Base-by-base conservation (phyloP, 768 basidiomycete genomes). In the Lactarius sanguifluus region DNA sequence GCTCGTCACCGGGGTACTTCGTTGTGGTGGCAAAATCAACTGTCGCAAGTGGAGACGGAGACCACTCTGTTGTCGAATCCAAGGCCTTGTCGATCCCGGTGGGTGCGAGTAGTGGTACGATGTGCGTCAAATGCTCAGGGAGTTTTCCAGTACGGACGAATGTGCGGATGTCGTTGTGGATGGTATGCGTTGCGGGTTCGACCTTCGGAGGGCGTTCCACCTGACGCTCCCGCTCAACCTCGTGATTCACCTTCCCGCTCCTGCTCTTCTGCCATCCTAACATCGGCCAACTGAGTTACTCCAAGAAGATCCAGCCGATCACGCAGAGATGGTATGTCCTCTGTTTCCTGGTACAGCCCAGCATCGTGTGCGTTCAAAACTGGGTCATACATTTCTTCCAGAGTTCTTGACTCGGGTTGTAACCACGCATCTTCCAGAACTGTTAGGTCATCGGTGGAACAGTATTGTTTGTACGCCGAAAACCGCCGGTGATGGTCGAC, bases 201-300 rank as follows among this genome's bases (percentile, higher is more conserved):
- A 64, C 57, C 16, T 43, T 64, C 13, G 38, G 45, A 8, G 64
- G 64, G 4, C 57, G 57, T 23, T 58, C 55, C 2, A 63, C 7
- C 12, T 50, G 43, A 20, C 28, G 41, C 9, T 47, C 57, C 12
- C 10, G 57, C 32, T 64, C 57, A 9, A 57, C 16, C n/a, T 64
- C 63, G 32, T 64, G 45, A 34, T 15, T 54, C 5, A 64, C 45
- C 28, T 64, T 64, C 64, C 7, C 64, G 56, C 23, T 59, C 64
- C 23, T 64, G 64, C 45, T 64, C 64, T 28, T 64, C 64, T 1
- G 64, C 56, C 45, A 59, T 57, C 25, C 57, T 32, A n/a, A 57
- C 18, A 15, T 54, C 47, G 3, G 32, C 34, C 23, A 64, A 7
- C 9, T 47, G n/a, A 13, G 45, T 34, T 10, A 50, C 43, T 18